Conservation (phyloP, 768 basidiomycete genomes). For the Termitomyces eurrhizus region DNA sequence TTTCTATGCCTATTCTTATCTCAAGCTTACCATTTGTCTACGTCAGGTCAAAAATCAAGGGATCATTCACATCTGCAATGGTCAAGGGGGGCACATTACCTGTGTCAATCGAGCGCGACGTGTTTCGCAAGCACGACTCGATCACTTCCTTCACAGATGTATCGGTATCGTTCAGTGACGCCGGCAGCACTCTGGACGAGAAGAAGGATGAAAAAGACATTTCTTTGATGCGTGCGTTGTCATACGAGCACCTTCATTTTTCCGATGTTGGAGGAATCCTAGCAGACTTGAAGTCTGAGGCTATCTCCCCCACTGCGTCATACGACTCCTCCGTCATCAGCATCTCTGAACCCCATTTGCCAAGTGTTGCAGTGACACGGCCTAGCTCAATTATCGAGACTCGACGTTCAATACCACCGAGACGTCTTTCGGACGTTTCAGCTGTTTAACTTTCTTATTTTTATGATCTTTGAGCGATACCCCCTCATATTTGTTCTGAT, state of each 20-base stretch:
- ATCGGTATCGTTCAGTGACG: slow-evolving; percentile 36
- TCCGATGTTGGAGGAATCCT: slow-evolving; percentile 36
- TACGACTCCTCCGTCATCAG: slow-evolving; percentile 36
- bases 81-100: slow-evolving; percentile 31
- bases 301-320: slow-evolving; percentile 29
- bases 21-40: background rate
- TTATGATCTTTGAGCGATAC: slow-evolving; percentile 1
- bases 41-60: slow-evolving; percentile 23
- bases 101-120: slow-evolving; percentile 40
- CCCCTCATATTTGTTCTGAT: background rate
- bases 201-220: slow-evolving; percentile 27
- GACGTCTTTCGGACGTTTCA: slow-evolving; percentile 11
- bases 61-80: slow-evolving; percentile 10
- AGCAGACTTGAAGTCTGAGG: slow-evolving; percentile 29
- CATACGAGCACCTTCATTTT: slow-evolving; percentile 33
- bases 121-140: slow-evolving; percentile 44
- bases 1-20: background rate
- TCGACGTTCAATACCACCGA: slow-evolving; percentile 3
- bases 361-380: slow-evolving; percentile 20
- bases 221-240: slow-evolving; percentile 26
- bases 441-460: slow-evolving; percentile 3
- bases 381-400: slow-evolving; percentile 26
- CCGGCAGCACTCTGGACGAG: slow-evolving; percentile 28
- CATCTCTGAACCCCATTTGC: slow-evolving; percentile 9
- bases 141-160: slow-evolving; percentile 44